Evolutionary conservation across 1,284 basidiomycete species (phyloP).

Genomic region (Cutaneotrichosporon mucoides): DNA sequence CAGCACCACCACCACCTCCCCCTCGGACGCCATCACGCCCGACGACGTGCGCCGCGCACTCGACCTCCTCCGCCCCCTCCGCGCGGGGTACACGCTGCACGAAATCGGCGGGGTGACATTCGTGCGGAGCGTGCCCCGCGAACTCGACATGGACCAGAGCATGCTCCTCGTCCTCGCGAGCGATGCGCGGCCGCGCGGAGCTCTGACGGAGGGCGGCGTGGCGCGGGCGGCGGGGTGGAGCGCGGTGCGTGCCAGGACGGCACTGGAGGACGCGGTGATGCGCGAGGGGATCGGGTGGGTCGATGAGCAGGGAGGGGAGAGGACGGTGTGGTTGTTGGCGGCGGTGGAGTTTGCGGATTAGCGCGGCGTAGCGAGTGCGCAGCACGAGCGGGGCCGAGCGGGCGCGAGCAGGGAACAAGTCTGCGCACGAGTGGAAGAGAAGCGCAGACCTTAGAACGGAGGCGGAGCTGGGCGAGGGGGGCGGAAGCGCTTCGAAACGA

Average conservation of each 20-base stretch:
- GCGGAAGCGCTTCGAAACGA: too few relatives aligned
- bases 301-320: constrained; percentile 66
- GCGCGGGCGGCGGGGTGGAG: constrained; percentile 65
- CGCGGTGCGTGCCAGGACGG: constrained; percentile 65
- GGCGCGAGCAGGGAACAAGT: too few relatives aligned
- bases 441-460: too few relatives aligned
- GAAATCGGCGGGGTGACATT: constrained; percentile 23
- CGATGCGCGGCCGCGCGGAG: constrained; percentile 58
- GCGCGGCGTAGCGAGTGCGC: background rate
- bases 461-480: too few relatives aligned
- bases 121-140: constrained; percentile 51
- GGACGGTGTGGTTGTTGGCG: constrained; percentile 38
- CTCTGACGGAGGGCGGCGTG: constrained; percentile 54
- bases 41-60: constrained; percentile 83
- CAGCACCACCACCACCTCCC: too few relatives aligned
- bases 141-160: constrained; percentile 77
- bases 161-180: constrained; percentile 70
- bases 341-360: constrained; percentile 33
- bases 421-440: too few relatives aligned
- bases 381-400: too few relatives aligned
- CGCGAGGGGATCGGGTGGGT: constrained; percentile 92
- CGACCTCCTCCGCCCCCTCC: constrained; percentile 78
- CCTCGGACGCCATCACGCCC: constrained; percentile 56
- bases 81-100: constrained; percentile 81
- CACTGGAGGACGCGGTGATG: constrained; percentile 82